Base-by-base conservation (phyloP, 108 stramenopile species). In the Nannochloropsis salina region DNA sequence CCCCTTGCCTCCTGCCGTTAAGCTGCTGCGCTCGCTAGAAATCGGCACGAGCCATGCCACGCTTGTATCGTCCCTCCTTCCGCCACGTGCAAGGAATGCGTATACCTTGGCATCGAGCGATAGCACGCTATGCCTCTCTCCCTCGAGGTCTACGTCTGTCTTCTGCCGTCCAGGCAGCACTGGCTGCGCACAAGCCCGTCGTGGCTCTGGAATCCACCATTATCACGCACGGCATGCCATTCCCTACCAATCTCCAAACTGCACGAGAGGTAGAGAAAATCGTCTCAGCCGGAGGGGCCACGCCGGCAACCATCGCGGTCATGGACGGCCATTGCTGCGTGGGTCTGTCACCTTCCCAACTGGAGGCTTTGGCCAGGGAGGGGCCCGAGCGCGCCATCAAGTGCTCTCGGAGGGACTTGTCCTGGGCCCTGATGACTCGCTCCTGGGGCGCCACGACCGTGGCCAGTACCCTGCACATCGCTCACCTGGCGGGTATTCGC, bases 181-280 rank as follows among this genome's bases (percentile, higher is more conserved):
- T 90, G 45, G 47, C 43, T 12, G 51, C 43, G 10, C 83, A 89
- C 11, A 83, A 44, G 10, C 90, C 93, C 20, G 83, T 93, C 2
- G 93, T 97, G 2, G 99, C 99, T 5, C 92, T 99, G 41, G 99
- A 99, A 86, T 95, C 94, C 22, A 99, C 99, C 81, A 98, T 99
- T 85, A 94, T 98, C 43, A 95, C 98, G 2, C 98, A 99, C 89
- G 99, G 99, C 3, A 96, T 99, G 96, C 99, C 99, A 8, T 98
- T 92, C 89, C 99, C 99, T 9, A 90, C 97, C 82, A 99, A 99
- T 83, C 86, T 96, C n/a, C 84, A 95, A 80, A 86, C 95, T 74
- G 97, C 96, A 6, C 84, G 86, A 42, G 80, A 83, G 41, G 81
- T 90, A 21, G 91, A 86, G 12, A 45, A 20, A 11, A 44, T 61